Conservation (phyloP, 2,329 filamentous ascomycete genomes). For the Sporothrix variecibatus region DNA sequence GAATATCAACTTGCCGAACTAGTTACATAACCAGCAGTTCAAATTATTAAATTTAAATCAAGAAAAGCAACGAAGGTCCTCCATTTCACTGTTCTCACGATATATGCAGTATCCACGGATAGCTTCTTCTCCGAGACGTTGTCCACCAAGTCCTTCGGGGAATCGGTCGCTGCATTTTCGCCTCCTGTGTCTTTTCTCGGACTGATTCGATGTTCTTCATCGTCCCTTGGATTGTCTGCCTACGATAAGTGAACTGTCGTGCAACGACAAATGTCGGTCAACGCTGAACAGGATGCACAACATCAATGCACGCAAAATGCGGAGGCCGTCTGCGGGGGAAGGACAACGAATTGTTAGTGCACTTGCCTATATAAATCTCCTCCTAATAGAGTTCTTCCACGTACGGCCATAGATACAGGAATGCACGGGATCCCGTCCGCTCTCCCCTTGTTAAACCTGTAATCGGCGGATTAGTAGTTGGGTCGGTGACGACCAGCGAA, state of each 20-base stretch:
- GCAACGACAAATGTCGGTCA: not conserved
- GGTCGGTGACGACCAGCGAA: too few relatives aligned
- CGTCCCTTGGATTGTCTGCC: not conserved
- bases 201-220: not conserved
- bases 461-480: too few relatives aligned
- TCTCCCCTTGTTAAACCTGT: too few relatives aligned
- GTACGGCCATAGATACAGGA: too few relatives aligned
- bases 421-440: too few relatives aligned
- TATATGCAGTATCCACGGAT: not conserved
- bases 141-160: not conserved
- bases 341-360: not conserved
- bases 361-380: not conserved
- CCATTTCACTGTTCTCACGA: not conserved
- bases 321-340: not conserved
- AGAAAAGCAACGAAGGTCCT: not conserved
- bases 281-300: not conserved
- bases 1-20: not conserved
- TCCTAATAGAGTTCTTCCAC: too few relatives aligned
- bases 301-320: not conserved
- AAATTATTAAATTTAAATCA: not conserved
- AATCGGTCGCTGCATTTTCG: constrained; percentile 6
- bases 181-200: not conserved
- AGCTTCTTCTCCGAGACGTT: not conserved
- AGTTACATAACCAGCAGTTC: not conserved
- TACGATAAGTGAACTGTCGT: not conserved